A percentile compares a stretch with the other conserved stretches of the same genome.
Conservation (phyloP, 805 yeast species). For the Candida incommunis region DNA sequence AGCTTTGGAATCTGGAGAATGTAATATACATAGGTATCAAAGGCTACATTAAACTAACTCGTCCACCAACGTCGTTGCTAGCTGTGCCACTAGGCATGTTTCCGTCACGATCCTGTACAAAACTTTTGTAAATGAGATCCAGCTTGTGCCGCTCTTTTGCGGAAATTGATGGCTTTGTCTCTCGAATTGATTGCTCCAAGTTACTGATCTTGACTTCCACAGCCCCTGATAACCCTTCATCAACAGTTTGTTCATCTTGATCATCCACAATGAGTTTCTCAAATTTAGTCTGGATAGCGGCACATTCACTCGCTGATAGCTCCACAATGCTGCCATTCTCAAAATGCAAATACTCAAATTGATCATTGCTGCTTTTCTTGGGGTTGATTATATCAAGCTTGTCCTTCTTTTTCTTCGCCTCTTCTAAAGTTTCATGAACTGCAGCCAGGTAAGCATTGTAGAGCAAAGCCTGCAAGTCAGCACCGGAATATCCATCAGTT, state of each 20-base stretch:
- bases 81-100: constrained; percentile 79
- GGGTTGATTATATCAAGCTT: constrained; percentile 8
- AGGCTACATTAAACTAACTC: constrained; percentile 62
- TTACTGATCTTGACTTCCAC: constrained; percentile 41
- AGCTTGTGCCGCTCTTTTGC: constrained; percentile 52
- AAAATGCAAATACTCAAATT: neutral
- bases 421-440: constrained; percentile 37
- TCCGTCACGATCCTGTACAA: constrained; percentile 68
- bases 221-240: constrained; percentile 10
- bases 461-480: constrained; percentile 84
- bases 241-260: neutral
- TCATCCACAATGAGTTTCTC: constrained; percentile 6
- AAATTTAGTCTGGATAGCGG: constrained; percentile 2
- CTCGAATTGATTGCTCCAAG: constrained; percentile 46
- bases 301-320: constrained; percentile 1
- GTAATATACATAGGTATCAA: constrained; percentile 7
- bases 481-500: constrained; percentile 80
- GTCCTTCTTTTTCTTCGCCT: constrained; percentile 7
- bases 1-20: constrained; percentile 20
- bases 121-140: constrained; percentile 49
- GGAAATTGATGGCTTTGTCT: constrained; percentile 86
- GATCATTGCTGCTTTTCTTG: neutral
- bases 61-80: constrained; percentile 69
- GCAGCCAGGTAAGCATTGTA: constrained; percentile 87
- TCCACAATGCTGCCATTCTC: neutral